Evolutionary conservation across 208 protist species (phyloP).

Genomic region (Crithidia thermophila): DNA sequence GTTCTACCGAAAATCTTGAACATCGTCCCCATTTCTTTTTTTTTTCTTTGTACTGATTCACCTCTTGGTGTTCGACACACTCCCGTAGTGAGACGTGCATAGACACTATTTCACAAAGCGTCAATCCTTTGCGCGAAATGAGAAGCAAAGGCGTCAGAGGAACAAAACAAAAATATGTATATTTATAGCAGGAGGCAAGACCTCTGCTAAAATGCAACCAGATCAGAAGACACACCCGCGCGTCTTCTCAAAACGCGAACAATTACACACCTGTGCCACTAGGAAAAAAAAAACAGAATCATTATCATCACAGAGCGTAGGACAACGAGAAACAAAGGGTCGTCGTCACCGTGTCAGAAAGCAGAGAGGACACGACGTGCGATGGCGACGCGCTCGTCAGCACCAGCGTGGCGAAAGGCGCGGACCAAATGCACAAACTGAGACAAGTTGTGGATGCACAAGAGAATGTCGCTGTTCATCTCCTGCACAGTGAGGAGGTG

Average conservation of each 20-base stretch:
- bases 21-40: too few species aligned
- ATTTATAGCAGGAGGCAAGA: too few species aligned
- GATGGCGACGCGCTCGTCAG: constrained; percentile 30
- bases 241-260: neutral
- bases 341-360: constrained; percentile 13
- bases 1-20: too few species aligned
- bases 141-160: too few species aligned
- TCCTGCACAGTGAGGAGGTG: constrained; percentile 90
- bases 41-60: neutral
- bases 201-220: neutral
- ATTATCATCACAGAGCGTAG: too few species aligned
- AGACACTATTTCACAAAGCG: too few species aligned
- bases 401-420: constrained; percentile 18
- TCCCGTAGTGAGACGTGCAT: too few species aligned
- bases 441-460: constrained; percentile 82
- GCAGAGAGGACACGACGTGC: constrained; percentile 31
- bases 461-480: constrained; percentile 87
- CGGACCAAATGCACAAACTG: constrained; percentile 44
- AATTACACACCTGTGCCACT: neutral
- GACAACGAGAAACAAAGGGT: neutral
- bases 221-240: neutral
- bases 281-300: neutral
- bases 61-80: neutral
- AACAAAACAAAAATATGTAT: too few species aligned
- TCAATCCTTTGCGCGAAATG: too few species aligned